Conservation (phyloP, 2,329 filamentous ascomycete genomes). For the Penicillium nordicum region DNA sequence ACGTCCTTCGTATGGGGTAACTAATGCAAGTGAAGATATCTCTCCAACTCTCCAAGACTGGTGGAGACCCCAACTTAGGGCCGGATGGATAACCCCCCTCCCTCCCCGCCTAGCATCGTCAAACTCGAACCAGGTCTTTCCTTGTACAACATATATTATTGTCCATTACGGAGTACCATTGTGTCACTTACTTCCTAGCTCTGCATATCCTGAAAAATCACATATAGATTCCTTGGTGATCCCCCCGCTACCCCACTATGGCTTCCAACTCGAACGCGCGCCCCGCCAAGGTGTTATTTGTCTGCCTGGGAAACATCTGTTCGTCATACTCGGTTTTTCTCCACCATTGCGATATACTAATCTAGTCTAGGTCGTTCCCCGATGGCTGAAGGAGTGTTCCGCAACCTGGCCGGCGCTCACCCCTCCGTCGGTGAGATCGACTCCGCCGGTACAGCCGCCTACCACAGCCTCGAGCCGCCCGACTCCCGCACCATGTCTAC, state of each 20-base stretch:
- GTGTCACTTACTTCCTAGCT: not conserved
- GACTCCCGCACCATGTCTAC: slow-evolving; percentile 82
- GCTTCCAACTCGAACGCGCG: slow-evolving; percentile 15
- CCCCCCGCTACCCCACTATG: slow-evolving; percentile 17
- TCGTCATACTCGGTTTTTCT: slow-evolving; percentile 15
- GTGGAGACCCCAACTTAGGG: slow-evolving; percentile 1
- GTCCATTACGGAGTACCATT: not conserved
- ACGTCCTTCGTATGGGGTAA: not conserved
- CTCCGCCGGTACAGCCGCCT: slow-evolving; percentile 85
- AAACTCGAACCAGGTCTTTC: not conserved
- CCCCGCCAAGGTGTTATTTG: slow-evolving; percentile 75
- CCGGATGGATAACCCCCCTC: slow-evolving; percentile 12
- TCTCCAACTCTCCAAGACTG: not conserved
- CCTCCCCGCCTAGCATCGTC: slow-evolving; percentile 1
- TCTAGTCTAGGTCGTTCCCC: slow-evolving; percentile 64
- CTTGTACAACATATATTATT: not conserved
- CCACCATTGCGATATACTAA: slow-evolving; percentile 3
- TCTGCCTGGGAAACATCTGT: slow-evolving; percentile 97
- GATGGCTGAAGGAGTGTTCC: slow-evolving; percentile 95
- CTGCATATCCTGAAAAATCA: not conserved
- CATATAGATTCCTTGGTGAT: not conserved
- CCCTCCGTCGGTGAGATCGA: slow-evolving; percentile 67
- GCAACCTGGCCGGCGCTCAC: slow-evolving; percentile 60
- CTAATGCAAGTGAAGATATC: not conserved
- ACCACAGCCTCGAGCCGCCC: slow-evolving; percentile 73